These are phyloP conservation scores for Mycena galericulata DNA, from an alignment of 768 basidiomycete genomes.

Conservation along the genomic window DNA sequence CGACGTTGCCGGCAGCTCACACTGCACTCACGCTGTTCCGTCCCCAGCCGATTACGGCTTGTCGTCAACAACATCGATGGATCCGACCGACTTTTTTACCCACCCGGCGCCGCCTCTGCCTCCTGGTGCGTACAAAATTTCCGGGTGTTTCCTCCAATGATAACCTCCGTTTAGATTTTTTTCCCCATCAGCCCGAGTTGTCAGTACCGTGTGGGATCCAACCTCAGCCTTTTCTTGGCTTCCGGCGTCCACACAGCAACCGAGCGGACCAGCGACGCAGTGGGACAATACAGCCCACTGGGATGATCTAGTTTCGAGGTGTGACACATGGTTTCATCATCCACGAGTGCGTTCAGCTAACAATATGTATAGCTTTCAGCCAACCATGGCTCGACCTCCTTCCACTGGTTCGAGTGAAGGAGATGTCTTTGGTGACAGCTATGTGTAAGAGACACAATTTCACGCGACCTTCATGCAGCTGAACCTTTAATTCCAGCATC, in stretches of 20 bases:
- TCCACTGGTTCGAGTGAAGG: background rate
- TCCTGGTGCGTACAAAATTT: background rate
- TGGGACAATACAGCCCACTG: conserved; percentile 4
- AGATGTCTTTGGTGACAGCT: background rate
- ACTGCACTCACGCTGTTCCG: conserved; percentile 1
- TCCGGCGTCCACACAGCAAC: background rate
- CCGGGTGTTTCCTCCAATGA: background rate
- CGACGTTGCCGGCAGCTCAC: background rate
- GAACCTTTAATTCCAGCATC: background rate
- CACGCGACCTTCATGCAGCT: background rate
- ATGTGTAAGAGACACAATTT: background rate
- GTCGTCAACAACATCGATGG: background rate
- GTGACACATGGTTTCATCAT: background rate
- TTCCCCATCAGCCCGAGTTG: conserved; percentile 3
- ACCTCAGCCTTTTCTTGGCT: background rate
- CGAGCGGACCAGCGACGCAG: background rate
- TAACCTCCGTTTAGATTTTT: conserved; percentile 7
- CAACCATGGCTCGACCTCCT: background rate
- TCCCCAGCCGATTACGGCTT: conserved; percentile 2
- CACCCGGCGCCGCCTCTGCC: background rate
- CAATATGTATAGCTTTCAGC: conserved; percentile 3
- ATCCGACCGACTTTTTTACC: background rate
- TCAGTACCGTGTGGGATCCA: background rate
- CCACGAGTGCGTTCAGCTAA: background rate
- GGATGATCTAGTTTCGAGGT: conserved; percentile 8